Evolutionary conservation across 208 protist genomes (phyloP), one percentile per base, ranked within the genome.

Genomic region (Leishmania tarentolae): DNA sequence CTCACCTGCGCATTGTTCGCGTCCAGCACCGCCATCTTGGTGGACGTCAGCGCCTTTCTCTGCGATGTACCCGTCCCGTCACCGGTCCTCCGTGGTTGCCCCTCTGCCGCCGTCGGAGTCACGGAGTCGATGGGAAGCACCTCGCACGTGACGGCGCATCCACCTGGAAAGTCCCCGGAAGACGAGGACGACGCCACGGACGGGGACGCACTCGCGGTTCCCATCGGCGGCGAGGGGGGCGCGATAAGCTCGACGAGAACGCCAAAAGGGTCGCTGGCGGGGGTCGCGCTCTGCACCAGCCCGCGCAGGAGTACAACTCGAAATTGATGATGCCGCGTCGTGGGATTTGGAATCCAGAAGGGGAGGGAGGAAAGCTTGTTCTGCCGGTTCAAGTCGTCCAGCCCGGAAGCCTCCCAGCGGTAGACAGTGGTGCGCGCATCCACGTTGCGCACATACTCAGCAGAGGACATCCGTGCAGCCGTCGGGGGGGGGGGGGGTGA

Each of bases 351-450:
- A 2, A 89, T 78, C 90, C 91, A 96, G 76, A 97, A 97, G 2
- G 94, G 92, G 17, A 95, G 87, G 6, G 94, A 96, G 44, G 81
- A 87, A 11, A 95, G 75, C 80, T 97, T 97, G 91, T 97, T 97
- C 17, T 87, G 76, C 5, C 91, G 90, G 40, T 83, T 92, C 5
- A 97, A 86, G 52, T 91, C 76, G 28, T 80, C 68, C 21, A 95
- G 69, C 31, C 90, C 91, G 6, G 50, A 4, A 19, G 85, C 77
- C 9, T 73, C 75, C 91, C 90, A 94, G 17, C 79, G 76, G 81
- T 94, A 86, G 35, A 88, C 86, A 28, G 87, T 90, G n/a, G 88
- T 83, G 73, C 90, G 75, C 7, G 78, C 81, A 47, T 83, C 80
- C 21, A 90, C 89, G 80, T 94, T 95, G 75, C 85, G 87, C 44